Evolutionary conservation across 1,139 yeast species (phyloP).

Genomic region (Trichomonascaceae sp.): DNA sequence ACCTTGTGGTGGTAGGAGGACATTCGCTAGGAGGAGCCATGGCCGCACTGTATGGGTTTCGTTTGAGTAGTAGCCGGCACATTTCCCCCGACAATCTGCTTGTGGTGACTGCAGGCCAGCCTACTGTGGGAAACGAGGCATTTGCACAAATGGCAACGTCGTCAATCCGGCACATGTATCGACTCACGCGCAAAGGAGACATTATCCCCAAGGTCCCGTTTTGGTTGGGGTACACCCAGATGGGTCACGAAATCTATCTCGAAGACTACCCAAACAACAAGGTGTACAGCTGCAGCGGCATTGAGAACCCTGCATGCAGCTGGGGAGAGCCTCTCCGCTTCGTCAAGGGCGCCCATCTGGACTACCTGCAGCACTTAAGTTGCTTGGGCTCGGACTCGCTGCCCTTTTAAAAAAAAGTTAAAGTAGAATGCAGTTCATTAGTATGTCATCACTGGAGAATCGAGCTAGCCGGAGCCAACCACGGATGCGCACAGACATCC

Average conservation of each 20-base stretch:
- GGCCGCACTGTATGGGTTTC: slow-evolving; percentile 45
- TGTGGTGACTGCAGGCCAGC: slow-evolving; percentile 43
- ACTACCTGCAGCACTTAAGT: no score
- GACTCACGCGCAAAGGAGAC: slow-evolving; percentile 4
- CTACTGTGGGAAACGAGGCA: slow-evolving; percentile 41
- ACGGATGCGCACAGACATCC: slow-evolving; percentile 51
- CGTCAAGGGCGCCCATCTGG: not conserved
- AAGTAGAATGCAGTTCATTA: no score
- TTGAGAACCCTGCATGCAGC: not conserved
- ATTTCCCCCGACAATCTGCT: slow-evolving; percentile 27
- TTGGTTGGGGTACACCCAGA: slow-evolving; percentile 4
- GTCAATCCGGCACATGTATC: slow-evolving; percentile 3
- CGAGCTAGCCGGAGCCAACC: no score
- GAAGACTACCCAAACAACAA: not conserved
- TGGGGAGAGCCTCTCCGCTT: not conserved
- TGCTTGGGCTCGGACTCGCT: no score
- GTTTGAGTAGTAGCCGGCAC: slow-evolving; percentile 37
- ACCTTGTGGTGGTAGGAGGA: slow-evolving; percentile 40
- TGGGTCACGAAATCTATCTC: slow-evolving; percentile 5
- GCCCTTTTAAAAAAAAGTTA: no score
- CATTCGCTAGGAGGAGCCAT: slow-evolving; percentile 64
- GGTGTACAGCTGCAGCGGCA: not conserved
- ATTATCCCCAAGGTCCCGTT: slow-evolving; percentile 4
- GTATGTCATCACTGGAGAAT: no score
- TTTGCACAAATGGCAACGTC: slow-evolving; percentile 17